These are phyloP conservation scores for Ophioceras dolichostomum DNA, from an alignment of 2,329 filamentous ascomycete species.

Conservation along the genomic window DNA sequence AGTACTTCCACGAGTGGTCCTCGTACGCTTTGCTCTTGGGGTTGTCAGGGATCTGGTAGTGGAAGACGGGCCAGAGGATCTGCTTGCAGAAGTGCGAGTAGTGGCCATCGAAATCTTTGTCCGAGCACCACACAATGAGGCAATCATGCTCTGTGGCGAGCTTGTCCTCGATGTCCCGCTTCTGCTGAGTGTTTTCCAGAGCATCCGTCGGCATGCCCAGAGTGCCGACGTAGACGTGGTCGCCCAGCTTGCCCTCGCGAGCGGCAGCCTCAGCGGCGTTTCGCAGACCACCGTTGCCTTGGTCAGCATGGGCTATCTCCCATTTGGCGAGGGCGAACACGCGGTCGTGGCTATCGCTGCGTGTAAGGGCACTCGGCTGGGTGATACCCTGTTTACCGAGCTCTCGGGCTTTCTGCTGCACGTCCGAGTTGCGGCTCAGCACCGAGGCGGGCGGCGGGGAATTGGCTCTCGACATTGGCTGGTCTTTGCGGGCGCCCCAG, in stretches of 20 bases:
- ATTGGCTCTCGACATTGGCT: slow-evolving; percentile 64
- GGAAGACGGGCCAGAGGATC: slow-evolving; percentile 94
- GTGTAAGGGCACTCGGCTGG: slow-evolving; percentile 36
- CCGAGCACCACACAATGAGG: slow-evolving; percentile 72
- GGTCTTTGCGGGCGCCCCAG: slow-evolving; percentile 66
- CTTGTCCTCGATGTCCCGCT: slow-evolving; percentile 70
- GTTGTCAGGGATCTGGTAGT: slow-evolving; percentile 96
- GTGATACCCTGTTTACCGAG: slow-evolving; percentile 44
- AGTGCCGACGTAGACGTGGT: slow-evolving; percentile 85
- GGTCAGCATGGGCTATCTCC: slow-evolving; percentile 72
- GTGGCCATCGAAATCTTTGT: slow-evolving; percentile 89
- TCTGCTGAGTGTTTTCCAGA: slow-evolving; percentile 60
- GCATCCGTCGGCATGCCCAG: slow-evolving; percentile 90
- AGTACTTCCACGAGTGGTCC: slow-evolving; percentile 93
- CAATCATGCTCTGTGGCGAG: slow-evolving; percentile 74
- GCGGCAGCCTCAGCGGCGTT: slow-evolving; percentile 75
- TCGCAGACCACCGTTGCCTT: slow-evolving; percentile 83
- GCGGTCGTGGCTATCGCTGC: slow-evolving; percentile 53
- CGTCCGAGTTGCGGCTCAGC: slow-evolving; percentile 49
- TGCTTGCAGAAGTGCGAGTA: slow-evolving; percentile 97
- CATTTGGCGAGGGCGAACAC: slow-evolving; percentile 71
- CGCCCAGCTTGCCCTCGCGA: slow-evolving; percentile 54
- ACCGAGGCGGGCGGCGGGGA: slow-evolving; percentile 66
- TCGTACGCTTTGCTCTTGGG: slow-evolving; percentile 97
- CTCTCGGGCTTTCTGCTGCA: slow-evolving; percentile 42